A percentile compares a stretch with the other conserved stretches of the same genome.
These are phyloP conservation scores for Schizophyllum commune DNA, from an alignment of 1,284 basidiomycete species.

Conservation along the genomic window DNA sequence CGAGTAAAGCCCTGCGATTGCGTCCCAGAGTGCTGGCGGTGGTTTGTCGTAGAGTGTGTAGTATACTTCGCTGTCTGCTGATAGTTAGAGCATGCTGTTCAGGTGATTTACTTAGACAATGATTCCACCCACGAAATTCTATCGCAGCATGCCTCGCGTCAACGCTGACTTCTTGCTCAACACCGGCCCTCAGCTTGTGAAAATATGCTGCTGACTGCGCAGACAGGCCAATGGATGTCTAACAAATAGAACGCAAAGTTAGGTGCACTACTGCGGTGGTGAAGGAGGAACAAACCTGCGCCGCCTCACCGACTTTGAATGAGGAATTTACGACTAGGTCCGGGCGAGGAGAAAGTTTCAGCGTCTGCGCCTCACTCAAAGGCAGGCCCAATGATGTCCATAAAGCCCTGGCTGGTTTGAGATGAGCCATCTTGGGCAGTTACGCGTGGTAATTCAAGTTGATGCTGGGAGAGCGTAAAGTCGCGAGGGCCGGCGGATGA, in stretches of 20 bases:
- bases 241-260: not conserved
- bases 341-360: slow-evolving; percentile 29
- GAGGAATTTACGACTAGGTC: slow-evolving; percentile 40
- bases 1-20: slow-evolving; percentile 44
- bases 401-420: not conserved
- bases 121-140: slow-evolving; percentile 56
- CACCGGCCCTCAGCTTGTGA: slow-evolving; percentile 37
- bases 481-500: too few relatives aligned
- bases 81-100: not conserved
- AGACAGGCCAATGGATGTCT: slow-evolving; percentile 47
- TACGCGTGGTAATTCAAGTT: too few relatives aligned
- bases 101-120: too few relatives aligned
- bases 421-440: not conserved
- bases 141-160: slow-evolving; percentile 50
- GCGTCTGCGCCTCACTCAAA: not conserved
- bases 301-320: slow-evolving; percentile 40
- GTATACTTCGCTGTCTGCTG: slow-evolving; percentile 42
- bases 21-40: slow-evolving; percentile 36
- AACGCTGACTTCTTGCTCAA: slow-evolving; percentile 42
- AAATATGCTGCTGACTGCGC: slow-evolving; percentile 47
- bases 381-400: not conserved
- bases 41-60: slow-evolving; percentile 37
- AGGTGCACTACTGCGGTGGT: too few relatives aligned
- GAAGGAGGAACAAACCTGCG: slow-evolving; percentile 31
- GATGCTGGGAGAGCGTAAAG: too few relatives aligned